phyloP scores from a whole-genome alignment of 2,329 filamentous ascomycete species.

The Madurella mycetomatis region DNA sequence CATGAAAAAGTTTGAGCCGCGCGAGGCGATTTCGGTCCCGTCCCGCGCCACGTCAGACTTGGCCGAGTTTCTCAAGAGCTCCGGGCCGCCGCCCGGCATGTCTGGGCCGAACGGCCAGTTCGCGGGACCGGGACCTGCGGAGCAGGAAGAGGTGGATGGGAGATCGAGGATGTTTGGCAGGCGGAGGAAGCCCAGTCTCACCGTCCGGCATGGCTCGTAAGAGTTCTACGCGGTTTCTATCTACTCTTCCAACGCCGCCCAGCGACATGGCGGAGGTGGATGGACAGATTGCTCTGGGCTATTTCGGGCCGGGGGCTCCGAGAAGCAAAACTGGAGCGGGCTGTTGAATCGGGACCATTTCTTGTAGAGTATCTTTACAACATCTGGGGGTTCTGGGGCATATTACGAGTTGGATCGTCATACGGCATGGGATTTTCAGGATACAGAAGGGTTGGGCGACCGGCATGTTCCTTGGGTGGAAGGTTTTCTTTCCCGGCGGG shows the following conservation, averaged over 20 bases:
- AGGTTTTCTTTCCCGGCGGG: background rate
- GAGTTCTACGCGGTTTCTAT: background rate
- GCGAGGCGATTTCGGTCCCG: conserved; percentile 42
- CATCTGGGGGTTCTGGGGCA: background rate
- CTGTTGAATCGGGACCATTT: background rate
- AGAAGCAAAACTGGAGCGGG: no score
- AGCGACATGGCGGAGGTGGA: no score
- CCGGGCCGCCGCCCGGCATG: conserved; percentile 53
- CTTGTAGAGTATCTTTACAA: background rate
- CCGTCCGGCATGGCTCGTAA: background rate
- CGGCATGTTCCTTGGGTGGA: background rate
- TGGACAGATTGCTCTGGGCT: no score
- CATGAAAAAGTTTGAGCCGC: conserved; percentile 56
- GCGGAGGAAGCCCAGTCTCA: conserved; percentile 42
- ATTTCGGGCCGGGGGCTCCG: no score
- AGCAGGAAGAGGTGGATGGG: conserved; percentile 37
- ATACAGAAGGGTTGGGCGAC: background rate
- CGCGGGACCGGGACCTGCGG: conserved; percentile 29
- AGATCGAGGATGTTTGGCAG: conserved; percentile 48
- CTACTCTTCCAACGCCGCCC: no score
- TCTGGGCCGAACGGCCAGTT: conserved; percentile 8
- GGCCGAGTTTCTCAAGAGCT: conserved; percentile 67
- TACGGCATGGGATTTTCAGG: background rate
- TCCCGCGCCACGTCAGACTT: conserved; percentile 59
- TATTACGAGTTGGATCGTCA: background rate